Base-by-base conservation (phyloP, 176 grass and related monocot genomes). In the Carex scoparia region DNA sequence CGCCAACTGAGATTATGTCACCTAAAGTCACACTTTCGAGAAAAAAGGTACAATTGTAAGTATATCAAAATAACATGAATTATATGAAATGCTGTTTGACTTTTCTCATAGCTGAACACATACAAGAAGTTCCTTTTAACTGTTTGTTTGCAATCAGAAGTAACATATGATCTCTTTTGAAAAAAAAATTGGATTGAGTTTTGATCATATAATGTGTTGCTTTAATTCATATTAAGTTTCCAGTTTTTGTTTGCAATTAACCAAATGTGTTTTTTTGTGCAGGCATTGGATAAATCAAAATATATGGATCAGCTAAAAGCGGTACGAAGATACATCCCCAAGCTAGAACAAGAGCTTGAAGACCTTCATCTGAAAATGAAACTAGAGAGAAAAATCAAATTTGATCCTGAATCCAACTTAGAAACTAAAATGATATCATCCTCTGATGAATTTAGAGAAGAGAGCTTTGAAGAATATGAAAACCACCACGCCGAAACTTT, bases 241-340 rank as follows among this genome's bases (percentile, higher is more conserved):
- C 58, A 7, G 16, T 65, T 73, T 28, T 19, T 58, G 13, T 62
- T 63, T 79, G 61, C 73, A 16, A 61, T 23, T 73, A 61, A 61
- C 5, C 10, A 83, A 83, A 61, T 23, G 5, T 61, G 70, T 88
- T 68, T 90, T 90, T 65, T 56, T 48, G 61, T 87, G 28, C 84
- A 98, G 95, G 93, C 95, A 72, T 84, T 98, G 35, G 95, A 98
- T 84, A 98, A 98, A 90, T 98, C 95, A 61, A 98, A 93, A 88
- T 86, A 92, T 64, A 88, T 84, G 65, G 93, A 98, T 30, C 38
- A 44, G 30, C 88, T 98, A 13, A 82, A 85, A 75, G 89, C 85
- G 75, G 80, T 95, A 62, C 86, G 93, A 79, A 78, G 91, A 65
- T 90, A 90, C 56, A 98, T 98, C 87, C 93, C 91, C 8, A 95